Evolutionary conservation across 192 early-diverging fungal species (phyloP).

Genomic region (Linnemannia zychae): DNA sequence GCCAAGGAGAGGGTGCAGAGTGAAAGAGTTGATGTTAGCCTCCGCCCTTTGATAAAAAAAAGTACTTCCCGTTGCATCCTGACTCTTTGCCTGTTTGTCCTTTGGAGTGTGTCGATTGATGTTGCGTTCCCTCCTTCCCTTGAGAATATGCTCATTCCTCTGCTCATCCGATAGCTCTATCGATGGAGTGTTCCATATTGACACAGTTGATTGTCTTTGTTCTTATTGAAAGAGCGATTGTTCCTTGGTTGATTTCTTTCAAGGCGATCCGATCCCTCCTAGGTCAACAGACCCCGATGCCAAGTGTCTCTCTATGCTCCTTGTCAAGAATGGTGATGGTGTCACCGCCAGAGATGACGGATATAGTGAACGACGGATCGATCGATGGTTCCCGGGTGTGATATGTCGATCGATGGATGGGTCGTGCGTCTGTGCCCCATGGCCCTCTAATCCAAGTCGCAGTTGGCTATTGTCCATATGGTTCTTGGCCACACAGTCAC

Average conservation of each 20-base stretch:
- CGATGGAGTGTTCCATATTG: background rate
- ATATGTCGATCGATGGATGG: conserved; percentile 14
- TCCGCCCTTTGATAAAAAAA: background rate
- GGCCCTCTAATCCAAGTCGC: background rate
- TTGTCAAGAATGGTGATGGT: no score
- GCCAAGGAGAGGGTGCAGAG: background rate
- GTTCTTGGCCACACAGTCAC: conserved; percentile 25
- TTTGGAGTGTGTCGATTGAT: background rate
- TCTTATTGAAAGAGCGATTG: no score
- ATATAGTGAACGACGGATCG: background rate
- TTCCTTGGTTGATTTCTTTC: no score
- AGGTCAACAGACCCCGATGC: no score
- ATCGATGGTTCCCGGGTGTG: background rate
- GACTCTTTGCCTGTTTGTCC: background rate
- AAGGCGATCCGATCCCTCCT: no score
- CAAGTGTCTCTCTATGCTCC: no score
- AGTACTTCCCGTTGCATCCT: background rate
- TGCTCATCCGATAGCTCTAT: background rate
- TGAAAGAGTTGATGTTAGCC: background rate
- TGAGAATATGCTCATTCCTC: background rate
- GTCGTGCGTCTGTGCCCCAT: conserved; percentile 19
- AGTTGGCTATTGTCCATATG: conserved; percentile 1
- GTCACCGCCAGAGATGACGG: background rate
- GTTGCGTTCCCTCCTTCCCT: background rate
- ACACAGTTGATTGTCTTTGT: background rate